phyloP scores from a whole-genome alignment of 2,329 filamentous ascomycete species.

The Leptographium radiaticola region DNA sequence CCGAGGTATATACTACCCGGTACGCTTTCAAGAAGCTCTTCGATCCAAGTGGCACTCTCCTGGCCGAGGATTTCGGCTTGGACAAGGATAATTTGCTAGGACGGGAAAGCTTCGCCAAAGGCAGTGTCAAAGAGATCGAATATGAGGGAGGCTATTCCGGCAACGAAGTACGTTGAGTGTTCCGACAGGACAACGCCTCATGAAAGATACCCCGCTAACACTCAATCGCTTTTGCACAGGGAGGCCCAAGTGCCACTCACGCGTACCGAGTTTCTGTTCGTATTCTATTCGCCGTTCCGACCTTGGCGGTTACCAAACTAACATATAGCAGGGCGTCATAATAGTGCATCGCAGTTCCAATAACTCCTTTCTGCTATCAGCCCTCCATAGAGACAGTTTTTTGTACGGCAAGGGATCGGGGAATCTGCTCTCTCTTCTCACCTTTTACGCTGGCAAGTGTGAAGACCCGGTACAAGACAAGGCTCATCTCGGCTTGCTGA shows the following conservation, averaged over 20 bases:
- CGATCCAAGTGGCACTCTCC: background rate
- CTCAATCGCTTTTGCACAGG: background rate
- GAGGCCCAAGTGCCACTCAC: background rate
- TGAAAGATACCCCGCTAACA: background rate
- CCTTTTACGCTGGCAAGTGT: background rate
- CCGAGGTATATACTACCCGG: background rate
- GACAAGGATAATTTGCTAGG: background rate
- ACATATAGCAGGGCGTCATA: background rate
- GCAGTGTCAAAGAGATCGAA: background rate
- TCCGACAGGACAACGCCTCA: background rate
- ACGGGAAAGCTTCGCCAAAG: background rate
- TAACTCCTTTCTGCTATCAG: background rate
- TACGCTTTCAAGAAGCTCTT: background rate
- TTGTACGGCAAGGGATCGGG: background rate
- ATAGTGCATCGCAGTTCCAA: background rate
- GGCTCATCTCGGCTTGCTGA: background rate
- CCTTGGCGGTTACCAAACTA: background rate
- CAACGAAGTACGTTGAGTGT: background rate
- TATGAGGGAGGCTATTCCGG: background rate
- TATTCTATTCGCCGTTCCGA: background rate
- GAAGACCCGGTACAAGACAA: background rate
- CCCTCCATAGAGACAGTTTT: background rate
- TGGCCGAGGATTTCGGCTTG: background rate
- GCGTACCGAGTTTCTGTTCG: background rate
- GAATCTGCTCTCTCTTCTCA: background rate